Base-by-base conservation (phyloP, 2,329 filamentous ascomycete species). In the Verticillium nubilum region DNA sequence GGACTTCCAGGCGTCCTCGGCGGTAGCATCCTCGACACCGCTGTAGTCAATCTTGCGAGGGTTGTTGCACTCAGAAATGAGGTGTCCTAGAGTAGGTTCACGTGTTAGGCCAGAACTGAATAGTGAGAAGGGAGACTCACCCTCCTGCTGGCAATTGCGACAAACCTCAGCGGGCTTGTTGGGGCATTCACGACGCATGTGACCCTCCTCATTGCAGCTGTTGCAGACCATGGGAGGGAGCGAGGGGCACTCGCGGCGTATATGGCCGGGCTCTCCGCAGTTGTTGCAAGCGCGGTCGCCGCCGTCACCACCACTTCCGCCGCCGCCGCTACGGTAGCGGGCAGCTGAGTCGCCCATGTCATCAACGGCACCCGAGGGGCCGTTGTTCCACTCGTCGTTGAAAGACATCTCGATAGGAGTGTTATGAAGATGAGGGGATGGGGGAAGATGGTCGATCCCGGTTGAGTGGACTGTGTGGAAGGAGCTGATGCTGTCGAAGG, bases 121-220 rank as follows among this genome's bases (percentile, higher is more conserved):
- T n/a, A 0, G 10, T 2, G 37, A 28, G 9, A 23, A 50, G 55
- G 50, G 27, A 25, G 17, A 66, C 74, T 64, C 68, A 85, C 86
- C 86, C 67, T 84, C 80, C 63, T 85, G 72, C 31, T 80, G 75
- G 67, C 88, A 91, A 67, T 89, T 87, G 57, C 78, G 78, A 72
- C 87, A 90, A 10, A 78, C 60, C 64, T 74, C 72, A 0, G 86
- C 77, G 6, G 80, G 80, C 63, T 83, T 84, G 1, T 80, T 72
- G 1, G 87, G 87, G 64, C 89, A 92, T 58, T 89, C 86, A 28
- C 81, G 80, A 56, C 82, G 76, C 67, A 84, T 73, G 64, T 85
- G 83, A 2, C 81, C 82, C 28, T 77, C 72, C 64, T 85, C 72
- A 29, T 80, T 75, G 67, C 88, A 91, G 67, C 88, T 86, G 56